These are phyloP conservation scores for Colletotrichum siamense DNA, from an alignment of 2,329 filamentous ascomycete species.

Conservation along the genomic window DNA sequence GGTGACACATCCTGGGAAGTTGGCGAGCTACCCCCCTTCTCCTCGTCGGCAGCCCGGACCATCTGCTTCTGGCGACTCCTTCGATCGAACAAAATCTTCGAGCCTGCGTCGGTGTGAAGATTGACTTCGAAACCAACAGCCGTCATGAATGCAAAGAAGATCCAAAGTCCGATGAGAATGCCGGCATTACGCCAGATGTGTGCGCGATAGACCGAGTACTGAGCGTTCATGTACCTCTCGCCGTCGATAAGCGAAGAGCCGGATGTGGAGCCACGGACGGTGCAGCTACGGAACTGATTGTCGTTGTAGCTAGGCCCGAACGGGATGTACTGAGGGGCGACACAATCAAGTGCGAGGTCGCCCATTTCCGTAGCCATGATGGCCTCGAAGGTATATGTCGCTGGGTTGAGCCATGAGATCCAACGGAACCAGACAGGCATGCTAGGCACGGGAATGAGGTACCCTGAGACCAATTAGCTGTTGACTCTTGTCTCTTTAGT, in stretches of 20 bases:
- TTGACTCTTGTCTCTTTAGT: conserved; percentile 17
- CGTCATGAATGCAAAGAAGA: conserved; percentile 13
- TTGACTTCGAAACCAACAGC: background rate
- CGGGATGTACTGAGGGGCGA: conserved; percentile 3
- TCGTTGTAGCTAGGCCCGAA: background rate
- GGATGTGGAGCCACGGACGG: background rate
- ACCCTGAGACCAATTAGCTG: conserved; percentile 41
- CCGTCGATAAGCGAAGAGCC: conserved; percentile 29
- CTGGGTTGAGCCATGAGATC: conserved; percentile 77
- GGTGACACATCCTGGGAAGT: background rate
- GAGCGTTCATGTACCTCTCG: conserved; percentile 8
- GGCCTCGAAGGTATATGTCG: conserved; percentile 76
- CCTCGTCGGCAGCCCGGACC: background rate
- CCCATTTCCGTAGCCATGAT: conserved; percentile 74
- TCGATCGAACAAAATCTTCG: conserved; percentile 24
- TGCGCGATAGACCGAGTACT: background rate
- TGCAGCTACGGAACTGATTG: background rate
- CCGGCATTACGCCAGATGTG: conserved; percentile 26
- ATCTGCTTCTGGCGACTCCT: conserved; percentile 31
- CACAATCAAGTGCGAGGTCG: conserved; percentile 45
- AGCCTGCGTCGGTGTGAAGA: background rate
- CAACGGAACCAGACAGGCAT: conserved; percentile 79
- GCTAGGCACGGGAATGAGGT: conserved; percentile 52
- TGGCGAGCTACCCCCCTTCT: background rate
- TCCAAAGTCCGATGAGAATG: conserved; percentile 18